Conservation (phyloP, 2,329 filamentous ascomycete genomes). For the Rutstroemia sp. region DNA sequence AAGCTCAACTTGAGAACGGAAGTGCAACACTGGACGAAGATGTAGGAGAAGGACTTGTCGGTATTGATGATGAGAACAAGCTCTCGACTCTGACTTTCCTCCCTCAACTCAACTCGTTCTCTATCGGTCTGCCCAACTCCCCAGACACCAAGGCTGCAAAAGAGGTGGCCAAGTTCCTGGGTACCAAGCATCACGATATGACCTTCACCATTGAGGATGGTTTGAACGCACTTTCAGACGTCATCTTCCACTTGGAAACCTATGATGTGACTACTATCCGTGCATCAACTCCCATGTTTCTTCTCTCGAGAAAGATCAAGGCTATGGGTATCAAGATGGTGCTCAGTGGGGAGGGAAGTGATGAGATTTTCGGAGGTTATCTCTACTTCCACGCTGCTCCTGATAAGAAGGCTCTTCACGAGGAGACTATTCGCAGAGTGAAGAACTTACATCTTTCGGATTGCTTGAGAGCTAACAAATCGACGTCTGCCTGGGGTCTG, state of each 20-base stretch:
- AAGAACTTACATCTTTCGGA: conserved; percentile 97
- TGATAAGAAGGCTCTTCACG: conserved; percentile 85
- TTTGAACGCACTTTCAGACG: conserved; percentile 91
- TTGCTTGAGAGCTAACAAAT: conserved; percentile 98
- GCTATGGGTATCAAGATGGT: conserved; percentile 99
- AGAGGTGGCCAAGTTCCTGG: conserved; percentile 92
- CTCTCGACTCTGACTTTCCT: conserved; percentile 85
- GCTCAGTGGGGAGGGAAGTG: conserved; percentile 88
- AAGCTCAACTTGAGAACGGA: conserved; percentile 36
- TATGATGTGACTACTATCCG: conserved; percentile 98
- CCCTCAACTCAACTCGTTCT: conserved; percentile 96
- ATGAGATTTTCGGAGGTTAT: conserved; percentile 98
- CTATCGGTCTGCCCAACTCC: conserved; percentile 87
- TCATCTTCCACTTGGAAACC: conserved; percentile 96
- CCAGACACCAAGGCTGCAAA: conserved; percentile 88
- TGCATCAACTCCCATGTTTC: conserved; percentile 97
- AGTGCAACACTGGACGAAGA: conserved; percentile 46
- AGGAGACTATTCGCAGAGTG: conserved; percentile 86
- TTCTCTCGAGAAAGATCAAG: conserved; percentile 97
- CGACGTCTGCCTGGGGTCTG: conserved; percentile 93
- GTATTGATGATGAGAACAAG: conserved; percentile 88
- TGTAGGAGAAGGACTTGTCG: conserved; percentile 68
- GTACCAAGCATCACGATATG: conserved; percentile 96
- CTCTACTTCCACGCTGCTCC: conserved; percentile 97
- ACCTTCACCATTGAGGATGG: conserved; percentile 98